A percentile compares a stretch with the other conserved stretches of the same genome.
Conservation (phyloP, 805 yeast genomes). For the Priceomyces medius region DNA sequence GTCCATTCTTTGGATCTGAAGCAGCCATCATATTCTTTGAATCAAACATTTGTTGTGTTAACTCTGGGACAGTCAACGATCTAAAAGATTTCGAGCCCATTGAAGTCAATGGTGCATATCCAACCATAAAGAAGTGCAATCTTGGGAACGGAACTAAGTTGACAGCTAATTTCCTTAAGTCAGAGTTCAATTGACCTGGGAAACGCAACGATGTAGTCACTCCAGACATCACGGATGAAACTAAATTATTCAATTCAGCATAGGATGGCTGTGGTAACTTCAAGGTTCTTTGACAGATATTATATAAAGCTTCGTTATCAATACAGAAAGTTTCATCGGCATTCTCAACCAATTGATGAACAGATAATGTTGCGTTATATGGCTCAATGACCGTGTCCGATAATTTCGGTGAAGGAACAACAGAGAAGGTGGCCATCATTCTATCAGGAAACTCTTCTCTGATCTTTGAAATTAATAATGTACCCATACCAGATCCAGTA, state of each 20-base stretch:
- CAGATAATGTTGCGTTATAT: slow-evolving; percentile 86
- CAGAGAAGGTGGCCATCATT: slow-evolving; percentile 95
- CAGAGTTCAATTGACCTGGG: slow-evolving; percentile 94
- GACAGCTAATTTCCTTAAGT: slow-evolving; percentile 88
- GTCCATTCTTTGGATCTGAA: slow-evolving; percentile 84
- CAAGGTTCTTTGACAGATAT: slow-evolving; percentile 83
- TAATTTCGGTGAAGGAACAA: slow-evolving; percentile 86
- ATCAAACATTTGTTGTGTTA: slow-evolving; percentile 92
- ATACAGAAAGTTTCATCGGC: slow-evolving; percentile 94
- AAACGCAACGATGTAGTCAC: slow-evolving; percentile 90
- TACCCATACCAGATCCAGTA: slow-evolving; percentile 97
- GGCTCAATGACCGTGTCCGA: slow-evolving; percentile 96
- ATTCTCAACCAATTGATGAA: slow-evolving; percentile 87
- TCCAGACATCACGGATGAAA: slow-evolving; percentile 92
- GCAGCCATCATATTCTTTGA: slow-evolving; percentile 96
- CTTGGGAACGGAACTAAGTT: slow-evolving; percentile 95
- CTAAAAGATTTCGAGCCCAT: slow-evolving; percentile 79
- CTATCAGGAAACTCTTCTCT: slow-evolving; percentile 93
- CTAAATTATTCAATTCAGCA: slow-evolving; percentile 75
- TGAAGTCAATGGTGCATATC: slow-evolving; percentile 89
- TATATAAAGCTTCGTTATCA: slow-evolving; percentile 90
- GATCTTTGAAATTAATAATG: slow-evolving; percentile 77
- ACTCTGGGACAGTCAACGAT: slow-evolving; percentile 82
- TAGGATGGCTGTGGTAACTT: slow-evolving; percentile 78
- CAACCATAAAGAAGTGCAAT: slow-evolving; percentile 92